phyloP scores from a whole-genome alignment of 179 eudicot genomes.

The Carnegiea gigantea region DNA sequence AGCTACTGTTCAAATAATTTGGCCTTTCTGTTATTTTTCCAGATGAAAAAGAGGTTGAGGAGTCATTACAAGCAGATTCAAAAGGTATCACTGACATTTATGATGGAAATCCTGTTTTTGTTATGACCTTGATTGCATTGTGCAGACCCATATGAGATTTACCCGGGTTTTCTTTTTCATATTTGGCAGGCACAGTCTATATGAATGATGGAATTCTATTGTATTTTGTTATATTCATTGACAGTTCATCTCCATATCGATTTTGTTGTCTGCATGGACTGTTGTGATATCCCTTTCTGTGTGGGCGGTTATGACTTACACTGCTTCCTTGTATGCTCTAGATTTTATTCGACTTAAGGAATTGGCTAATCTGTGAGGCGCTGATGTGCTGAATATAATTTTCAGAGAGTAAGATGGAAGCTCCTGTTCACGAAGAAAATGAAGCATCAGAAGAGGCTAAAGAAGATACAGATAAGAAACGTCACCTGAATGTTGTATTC shows the following conservation, averaged over 20 bases:
- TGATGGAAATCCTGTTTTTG: neutral
- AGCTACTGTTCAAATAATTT: neutral
- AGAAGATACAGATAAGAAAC: conserved; percentile 47
- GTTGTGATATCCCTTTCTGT: neutral
- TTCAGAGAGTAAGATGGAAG: conserved; percentile 43
- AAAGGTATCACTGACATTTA: conserved; percentile 24
- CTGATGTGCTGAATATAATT: conserved; percentile 7
- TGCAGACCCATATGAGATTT: neutral
- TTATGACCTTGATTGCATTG: neutral
- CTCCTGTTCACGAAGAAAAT: conserved; percentile 39
- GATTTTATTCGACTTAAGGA: neutral
- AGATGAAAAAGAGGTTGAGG: conserved; percentile 30
- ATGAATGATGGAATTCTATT: neutral
- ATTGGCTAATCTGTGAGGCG: neutral
- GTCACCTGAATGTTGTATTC: conserved; percentile 92
- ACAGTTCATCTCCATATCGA: neutral
- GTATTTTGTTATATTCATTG: too few relatives aligned
- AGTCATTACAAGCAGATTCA: conserved; percentile 25
- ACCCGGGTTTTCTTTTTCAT: neutral
- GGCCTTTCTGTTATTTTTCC: neutral
- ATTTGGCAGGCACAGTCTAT: neutral
- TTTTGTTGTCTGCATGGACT: neutral
- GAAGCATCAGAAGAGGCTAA: conserved; percentile 34
- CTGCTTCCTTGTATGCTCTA: neutral
- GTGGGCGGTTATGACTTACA: neutral